phyloP scores from a whole-genome alignment of 2,329 filamentous ascomycete species.

The Sporothrix variecibatus region DNA sequence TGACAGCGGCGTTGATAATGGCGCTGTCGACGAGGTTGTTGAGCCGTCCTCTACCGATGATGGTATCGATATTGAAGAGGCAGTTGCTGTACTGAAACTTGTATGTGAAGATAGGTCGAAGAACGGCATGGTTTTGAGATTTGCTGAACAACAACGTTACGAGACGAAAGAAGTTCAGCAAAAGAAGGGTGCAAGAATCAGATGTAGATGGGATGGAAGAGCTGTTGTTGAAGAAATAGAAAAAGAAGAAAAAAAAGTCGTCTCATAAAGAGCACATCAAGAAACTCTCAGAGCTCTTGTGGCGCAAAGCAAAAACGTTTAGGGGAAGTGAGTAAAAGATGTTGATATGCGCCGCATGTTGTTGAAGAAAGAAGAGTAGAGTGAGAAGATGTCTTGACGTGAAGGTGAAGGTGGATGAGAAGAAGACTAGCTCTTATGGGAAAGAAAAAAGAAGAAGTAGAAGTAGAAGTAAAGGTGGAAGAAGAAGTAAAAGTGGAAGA shows the following conservation, averaged over 20 bases:
- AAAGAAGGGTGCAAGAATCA: not conserved
- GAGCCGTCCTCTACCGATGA: constrained; percentile 21
- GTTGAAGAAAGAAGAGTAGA: constrained; percentile 17
- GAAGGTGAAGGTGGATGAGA: not conserved
- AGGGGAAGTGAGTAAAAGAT: constrained; percentile 11
- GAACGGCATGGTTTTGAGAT: constrained; percentile 20
- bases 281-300: constrained; percentile 8
- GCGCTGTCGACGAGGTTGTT: not conserved
- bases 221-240: no score
- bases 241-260: not conserved
- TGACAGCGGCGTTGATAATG: constrained; percentile 6
- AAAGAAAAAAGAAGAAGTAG: constrained; percentile 13
- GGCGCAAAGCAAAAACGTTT: not conserved
- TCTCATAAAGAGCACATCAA: constrained; percentile 13
- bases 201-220: not conserved
- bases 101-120: constrained; percentile 11
- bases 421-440: not conserved
- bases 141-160: constrained; percentile 9
- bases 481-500: not conserved
- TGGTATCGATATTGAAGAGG: constrained; percentile 18
- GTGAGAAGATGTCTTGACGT: not conserved
- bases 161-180: not conserved
- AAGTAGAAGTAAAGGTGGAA: not conserved
- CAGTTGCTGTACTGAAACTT: constrained; percentile 1
- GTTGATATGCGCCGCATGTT: constrained; percentile 26